Evolutionary conservation across 768 basidiomycete genomes (phyloP), one percentile per base, ranked within the genome.

Genomic region (Pleurotus tuber-regium): DNA sequence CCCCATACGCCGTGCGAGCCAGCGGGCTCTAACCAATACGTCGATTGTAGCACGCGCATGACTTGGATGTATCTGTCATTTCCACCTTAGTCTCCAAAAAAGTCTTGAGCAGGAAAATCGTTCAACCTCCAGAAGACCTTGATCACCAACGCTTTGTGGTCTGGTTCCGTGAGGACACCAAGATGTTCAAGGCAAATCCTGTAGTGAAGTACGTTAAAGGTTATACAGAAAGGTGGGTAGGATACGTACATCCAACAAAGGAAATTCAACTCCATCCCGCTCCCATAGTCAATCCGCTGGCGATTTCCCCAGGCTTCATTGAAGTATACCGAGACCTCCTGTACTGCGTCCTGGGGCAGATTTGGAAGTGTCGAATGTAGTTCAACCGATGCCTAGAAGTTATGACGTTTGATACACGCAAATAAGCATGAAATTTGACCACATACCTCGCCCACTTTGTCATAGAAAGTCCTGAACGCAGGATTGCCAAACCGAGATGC

Each of bases 1-100:
- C 96, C 96, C 90, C 95, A 98, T 0, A 98, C 96, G 0, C 96
- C 96, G 64, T 98, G 96, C 1, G 97, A 98, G n/a, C 96, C 95
- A 5, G 96, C 96, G 2, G 96, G 95, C 65, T 99, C 96, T 0
- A 98, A 81, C 93, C 95, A 98, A 64, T 99, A 99, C 2, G 87
- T 84, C 3, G 91, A 93, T 59, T 98, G 95, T 1, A 99, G 75
- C 9, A 82, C 61, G 0, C 97, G 83, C 91, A 92, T 92, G 42
- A 88, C 78, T 43, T 82, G 69, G 26, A 92, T 80, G 60, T 92
- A 95, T 58, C 83, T 81, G 80, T 78, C 80, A 60, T 78, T 82
- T 0, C 78, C 77, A 68, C 40, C 35, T 43, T 29, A 46, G 33
- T 7, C 49, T 50, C n/a, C 19, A n/a, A 11, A 40, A 29, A n/a